A percentile compares a stretch with the other conserved stretches of the same genome.
These are phyloP conservation scores for Hypomyces perniciosus DNA, from an alignment of 2,329 filamentous ascomycete genomes.

Conservation along the genomic window DNA sequence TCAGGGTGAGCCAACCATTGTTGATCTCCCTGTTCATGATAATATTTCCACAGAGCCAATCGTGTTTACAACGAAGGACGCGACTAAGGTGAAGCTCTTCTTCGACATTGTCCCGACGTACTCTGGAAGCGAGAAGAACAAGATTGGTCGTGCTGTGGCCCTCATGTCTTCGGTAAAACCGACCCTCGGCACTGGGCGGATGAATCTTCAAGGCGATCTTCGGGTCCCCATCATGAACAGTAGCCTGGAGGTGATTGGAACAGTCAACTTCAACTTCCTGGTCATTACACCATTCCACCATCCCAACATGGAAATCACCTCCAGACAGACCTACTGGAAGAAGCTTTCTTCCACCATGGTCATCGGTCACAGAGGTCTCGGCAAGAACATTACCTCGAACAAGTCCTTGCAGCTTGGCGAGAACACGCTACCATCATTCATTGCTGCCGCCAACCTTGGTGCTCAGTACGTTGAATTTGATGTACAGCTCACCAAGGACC, in stretches of 20 bases:
- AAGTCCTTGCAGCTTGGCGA: constrained; percentile 90
- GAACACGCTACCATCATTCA: constrained; percentile 93
- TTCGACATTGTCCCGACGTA: constrained; percentile 97
- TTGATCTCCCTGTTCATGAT: constrained; percentile 90
- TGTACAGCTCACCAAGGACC: constrained; percentile 97
- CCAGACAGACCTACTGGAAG: constrained; percentile 94
- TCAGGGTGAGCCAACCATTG: constrained; percentile 76
- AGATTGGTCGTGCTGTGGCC: constrained; percentile 84
- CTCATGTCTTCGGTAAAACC: constrained; percentile 81
- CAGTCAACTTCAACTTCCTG: constrained; percentile 94
- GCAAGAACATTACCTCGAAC: constrained; percentile 81
- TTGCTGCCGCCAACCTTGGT: constrained; percentile 88
- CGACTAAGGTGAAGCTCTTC: constrained; percentile 75
- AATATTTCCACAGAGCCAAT: constrained; percentile 92
- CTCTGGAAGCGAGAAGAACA: constrained; percentile 78
- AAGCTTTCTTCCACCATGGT: constrained; percentile 84
- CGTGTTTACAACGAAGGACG: constrained; percentile 74
- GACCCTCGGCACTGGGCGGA: constrained; percentile 75
- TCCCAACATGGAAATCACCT: constrained; percentile 86
- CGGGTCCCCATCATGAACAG: constrained; percentile 85
- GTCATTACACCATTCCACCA: constrained; percentile 92
- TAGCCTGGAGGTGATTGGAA: constrained; percentile 83
- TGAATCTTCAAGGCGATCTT: constrained; percentile 85
- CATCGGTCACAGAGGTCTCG: constrained; percentile 66
- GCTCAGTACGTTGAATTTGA: constrained; percentile 73